phyloP scores from a whole-genome alignment of 805 yeast genomes.

The Ogataea paradorogensis region DNA sequence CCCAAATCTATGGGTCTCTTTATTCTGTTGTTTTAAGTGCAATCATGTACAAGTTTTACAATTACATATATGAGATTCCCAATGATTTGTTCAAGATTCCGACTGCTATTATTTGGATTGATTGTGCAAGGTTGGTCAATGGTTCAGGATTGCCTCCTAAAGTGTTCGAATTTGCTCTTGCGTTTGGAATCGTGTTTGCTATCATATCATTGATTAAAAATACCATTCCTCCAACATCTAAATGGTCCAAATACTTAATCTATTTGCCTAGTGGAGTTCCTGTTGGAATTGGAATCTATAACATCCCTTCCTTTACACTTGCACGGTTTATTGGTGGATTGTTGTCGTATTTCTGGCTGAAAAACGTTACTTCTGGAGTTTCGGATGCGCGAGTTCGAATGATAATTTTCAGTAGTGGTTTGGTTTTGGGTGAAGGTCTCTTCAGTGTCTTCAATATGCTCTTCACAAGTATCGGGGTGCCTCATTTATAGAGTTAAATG shows the following conservation, averaged over 20 bases:
- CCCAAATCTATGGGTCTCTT: constrained; percentile 83
- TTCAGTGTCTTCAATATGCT: constrained; percentile 80
- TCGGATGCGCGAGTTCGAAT: constrained; percentile 55
- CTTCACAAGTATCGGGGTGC: constrained; percentile 64
- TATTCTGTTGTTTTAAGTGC: constrained; percentile 83
- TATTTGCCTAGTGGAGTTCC: constrained; percentile 94
- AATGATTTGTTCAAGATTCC: constrained; percentile 81
- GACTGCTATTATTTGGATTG: constrained; percentile 95
- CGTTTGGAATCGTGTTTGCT: constrained; percentile 69
- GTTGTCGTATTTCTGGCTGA: constrained; percentile 57
- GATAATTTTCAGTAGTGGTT: constrained; percentile 88
- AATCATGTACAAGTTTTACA: constrained; percentile 78
- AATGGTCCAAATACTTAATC: constrained; percentile 37
- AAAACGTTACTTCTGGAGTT: constrained; percentile 19
- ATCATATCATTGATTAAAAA: constrained; percentile 63
- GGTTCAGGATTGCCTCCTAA: constrained; percentile 87
- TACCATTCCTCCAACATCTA: constrained; percentile 36
- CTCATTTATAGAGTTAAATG: constrained; percentile 42
- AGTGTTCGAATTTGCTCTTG: constrained; percentile 57
- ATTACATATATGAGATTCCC: constrained; percentile 80
- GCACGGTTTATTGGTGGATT: constrained; percentile 92
- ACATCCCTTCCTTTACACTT: constrained; percentile 87
- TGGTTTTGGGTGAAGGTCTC: constrained; percentile 91
- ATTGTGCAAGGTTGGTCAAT: constrained; percentile 87
- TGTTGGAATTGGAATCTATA: constrained; percentile 94